phyloP scores from a whole-genome alignment of 768 basidiomycete species.

The Holtermanniella nyarrowii region DNA sequence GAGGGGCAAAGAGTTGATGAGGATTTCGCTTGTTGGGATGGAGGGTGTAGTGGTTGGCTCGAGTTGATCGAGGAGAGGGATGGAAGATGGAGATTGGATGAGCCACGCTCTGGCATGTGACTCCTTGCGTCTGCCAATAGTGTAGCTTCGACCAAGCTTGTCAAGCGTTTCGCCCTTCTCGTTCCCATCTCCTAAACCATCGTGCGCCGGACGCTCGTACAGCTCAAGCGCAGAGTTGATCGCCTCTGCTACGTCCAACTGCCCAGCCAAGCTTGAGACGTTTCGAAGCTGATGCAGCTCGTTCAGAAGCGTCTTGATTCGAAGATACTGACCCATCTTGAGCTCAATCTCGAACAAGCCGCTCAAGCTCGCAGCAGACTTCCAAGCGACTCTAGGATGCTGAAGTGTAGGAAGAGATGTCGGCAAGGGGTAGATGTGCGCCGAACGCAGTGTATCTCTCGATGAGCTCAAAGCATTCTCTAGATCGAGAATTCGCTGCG shows the following conservation, averaged over 20 bases:
- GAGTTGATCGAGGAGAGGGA: constrained; percentile 1
- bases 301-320: constrained; percentile 42
- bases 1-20: constrained; percentile 77
- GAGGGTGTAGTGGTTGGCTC: neutral
- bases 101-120: constrained; percentile 89
- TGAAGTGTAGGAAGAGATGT: constrained; percentile 53
- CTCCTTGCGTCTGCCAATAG: constrained; percentile 77
- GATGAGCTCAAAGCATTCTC: constrained; percentile 54
- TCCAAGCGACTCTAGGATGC: constrained; percentile 58
- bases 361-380: constrained; percentile 53
- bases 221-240: constrained; percentile 13
- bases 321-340: constrained; percentile 60
- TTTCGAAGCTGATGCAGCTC: constrained; percentile 29
- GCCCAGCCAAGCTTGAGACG: constrained; percentile 22
- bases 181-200: constrained; percentile 38
- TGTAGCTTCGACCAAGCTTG: constrained; percentile 70
- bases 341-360: constrained; percentile 52
- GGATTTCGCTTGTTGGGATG: constrained; percentile 51
- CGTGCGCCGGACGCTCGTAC: constrained; percentile 17
- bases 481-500: constrained; percentile 59
- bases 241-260: constrained; percentile 13
- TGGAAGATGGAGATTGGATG: constrained; percentile 44
- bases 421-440: constrained; percentile 71
- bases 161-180: constrained; percentile 59
- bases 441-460: constrained; percentile 52